A percentile compares a stretch with the other conserved stretches of the same genome.
Conservation (phyloP, 2,329 filamentous ascomycete species). For the Penicillium polonicum region DNA sequence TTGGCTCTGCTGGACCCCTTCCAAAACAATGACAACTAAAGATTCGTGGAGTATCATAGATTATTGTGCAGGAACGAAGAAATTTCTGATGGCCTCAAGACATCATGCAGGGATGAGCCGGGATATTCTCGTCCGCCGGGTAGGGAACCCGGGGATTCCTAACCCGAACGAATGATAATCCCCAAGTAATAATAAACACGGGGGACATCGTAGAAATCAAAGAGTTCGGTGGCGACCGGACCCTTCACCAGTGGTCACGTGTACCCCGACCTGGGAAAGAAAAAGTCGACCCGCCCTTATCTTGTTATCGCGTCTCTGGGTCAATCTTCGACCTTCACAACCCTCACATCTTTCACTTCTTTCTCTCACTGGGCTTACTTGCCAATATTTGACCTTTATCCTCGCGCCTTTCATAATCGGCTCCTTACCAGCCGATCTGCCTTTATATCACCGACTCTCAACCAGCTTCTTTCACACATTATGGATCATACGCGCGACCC, state of each 20-base stretch:
- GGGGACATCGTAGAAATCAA: neutral
- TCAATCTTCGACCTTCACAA: neutral
- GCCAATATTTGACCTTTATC: neutral
- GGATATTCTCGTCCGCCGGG: neutral
- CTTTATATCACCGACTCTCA: neutral
- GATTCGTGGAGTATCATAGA: neutral
- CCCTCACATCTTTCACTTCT: neutral
- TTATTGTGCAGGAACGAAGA: neutral
- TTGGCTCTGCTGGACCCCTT: neutral
- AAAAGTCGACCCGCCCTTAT: constrained; percentile 1
- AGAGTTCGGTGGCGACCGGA: neutral
- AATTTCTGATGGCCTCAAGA: neutral
- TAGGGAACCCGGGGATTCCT: neutral
- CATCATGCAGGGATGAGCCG: neutral
- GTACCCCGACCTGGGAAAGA: neutral
- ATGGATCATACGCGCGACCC: constrained; percentile 98
- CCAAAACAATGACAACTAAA: too few species aligned
- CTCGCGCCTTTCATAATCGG: neutral
- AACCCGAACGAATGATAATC: neutral
- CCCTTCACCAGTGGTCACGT: neutral
- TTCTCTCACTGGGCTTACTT: neutral
- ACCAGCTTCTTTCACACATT: neutral
- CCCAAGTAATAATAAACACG: neutral
- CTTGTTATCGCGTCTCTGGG: neutral
- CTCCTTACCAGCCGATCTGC: neutral